Percentiles rank a stretch among this genome's conserved stretches.
Evolutionary conservation across 768 basidiomycete species (phyloP).

Genomic region (Pulveroboletus sp.): DNA sequence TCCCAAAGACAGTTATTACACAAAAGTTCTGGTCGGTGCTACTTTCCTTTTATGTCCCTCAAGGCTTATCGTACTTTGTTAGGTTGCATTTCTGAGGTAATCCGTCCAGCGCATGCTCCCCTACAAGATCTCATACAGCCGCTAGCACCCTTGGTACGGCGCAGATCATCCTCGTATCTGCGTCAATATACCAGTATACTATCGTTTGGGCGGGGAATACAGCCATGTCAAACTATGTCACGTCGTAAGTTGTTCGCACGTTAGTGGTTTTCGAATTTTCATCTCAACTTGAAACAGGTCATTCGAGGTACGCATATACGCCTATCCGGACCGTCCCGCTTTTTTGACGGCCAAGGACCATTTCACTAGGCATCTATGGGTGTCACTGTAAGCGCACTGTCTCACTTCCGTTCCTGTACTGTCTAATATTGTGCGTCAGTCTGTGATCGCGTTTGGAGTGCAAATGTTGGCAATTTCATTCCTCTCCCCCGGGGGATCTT

Average conservation of each 20-base stretch:
- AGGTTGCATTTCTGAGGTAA: constrained; percentile 32
- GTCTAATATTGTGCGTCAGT: constrained; percentile 15
- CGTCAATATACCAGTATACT: constrained; percentile 32
- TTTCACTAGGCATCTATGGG: constrained; percentile 34
- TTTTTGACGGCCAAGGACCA: neutral
- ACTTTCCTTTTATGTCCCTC: neutral
- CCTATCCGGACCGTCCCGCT: neutral
- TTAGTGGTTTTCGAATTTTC: neutral
- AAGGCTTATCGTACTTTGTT: neutral
- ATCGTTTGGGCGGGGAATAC: constrained; percentile 27
- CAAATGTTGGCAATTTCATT: constrained; percentile 27
- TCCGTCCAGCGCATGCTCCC: neutral
- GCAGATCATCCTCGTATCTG: constrained; percentile 29
- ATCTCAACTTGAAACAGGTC: constrained; percentile 7
- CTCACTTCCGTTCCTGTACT: neutral
- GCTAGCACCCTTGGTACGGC: constrained; percentile 25
- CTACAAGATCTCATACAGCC: neutral
- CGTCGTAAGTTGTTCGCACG: constrained; percentile 11
- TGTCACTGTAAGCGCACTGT: constrained; percentile 23
- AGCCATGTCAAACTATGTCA: constrained; percentile 26
- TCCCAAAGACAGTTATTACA: constrained; percentile 26
- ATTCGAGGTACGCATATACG: constrained; percentile 23
- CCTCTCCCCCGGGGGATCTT: neutral
- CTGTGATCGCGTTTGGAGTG: constrained; percentile 33
- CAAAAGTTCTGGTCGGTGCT: constrained; percentile 31